A percentile compares a stretch with the other conserved stretches of the same genome.
These are phyloP conservation scores for Puccinia hordei DNA, from an alignment of 1,284 basidiomycete species.

Conservation along the genomic window DNA sequence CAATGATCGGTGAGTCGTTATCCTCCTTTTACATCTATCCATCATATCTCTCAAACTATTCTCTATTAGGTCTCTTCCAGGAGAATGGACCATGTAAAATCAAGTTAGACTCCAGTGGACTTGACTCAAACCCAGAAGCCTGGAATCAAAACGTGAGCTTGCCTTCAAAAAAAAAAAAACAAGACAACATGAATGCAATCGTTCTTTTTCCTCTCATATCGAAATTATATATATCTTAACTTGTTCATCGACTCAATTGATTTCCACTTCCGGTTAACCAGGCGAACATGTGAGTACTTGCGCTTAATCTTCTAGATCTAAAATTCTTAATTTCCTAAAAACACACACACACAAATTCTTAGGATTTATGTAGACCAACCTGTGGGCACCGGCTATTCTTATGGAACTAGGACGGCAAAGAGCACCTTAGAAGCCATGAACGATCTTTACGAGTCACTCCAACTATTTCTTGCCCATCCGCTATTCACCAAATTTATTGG, in stretches of 20 bases:
- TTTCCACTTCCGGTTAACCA: background rate
- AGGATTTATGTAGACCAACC: slow-evolving; percentile 46
- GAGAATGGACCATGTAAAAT: slow-evolving; percentile 48
- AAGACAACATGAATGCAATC: background rate
- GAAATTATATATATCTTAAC: no score
- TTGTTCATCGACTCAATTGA: background rate
- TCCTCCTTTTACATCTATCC: no score
- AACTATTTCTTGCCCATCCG: slow-evolving; percentile 34
- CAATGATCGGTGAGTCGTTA: slow-evolving; percentile 45
- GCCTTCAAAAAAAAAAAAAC: background rate
- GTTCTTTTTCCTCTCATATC: no score
- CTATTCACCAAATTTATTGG: slow-evolving; percentile 20
- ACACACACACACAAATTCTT: background rate
- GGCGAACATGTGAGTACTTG: slow-evolving; percentile 33
- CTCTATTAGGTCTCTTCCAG: slow-evolving; percentile 35
- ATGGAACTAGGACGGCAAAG: slow-evolving; percentile 7
- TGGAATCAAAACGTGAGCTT: slow-evolving; percentile 37
- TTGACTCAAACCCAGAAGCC: slow-evolving; percentile 29
- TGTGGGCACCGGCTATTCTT: slow-evolving; percentile 34
- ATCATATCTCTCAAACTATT: no score
- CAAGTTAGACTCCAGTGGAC: slow-evolving; percentile 36
- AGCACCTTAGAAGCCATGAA: slow-evolving; percentile 11
- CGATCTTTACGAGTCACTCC: slow-evolving; percentile 32
- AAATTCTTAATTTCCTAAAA: background rate
- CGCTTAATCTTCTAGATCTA: background rate